These are phyloP conservation scores for Nakazawaea pomicola DNA, from an alignment of 805 yeast species.

Conservation along the genomic window DNA sequence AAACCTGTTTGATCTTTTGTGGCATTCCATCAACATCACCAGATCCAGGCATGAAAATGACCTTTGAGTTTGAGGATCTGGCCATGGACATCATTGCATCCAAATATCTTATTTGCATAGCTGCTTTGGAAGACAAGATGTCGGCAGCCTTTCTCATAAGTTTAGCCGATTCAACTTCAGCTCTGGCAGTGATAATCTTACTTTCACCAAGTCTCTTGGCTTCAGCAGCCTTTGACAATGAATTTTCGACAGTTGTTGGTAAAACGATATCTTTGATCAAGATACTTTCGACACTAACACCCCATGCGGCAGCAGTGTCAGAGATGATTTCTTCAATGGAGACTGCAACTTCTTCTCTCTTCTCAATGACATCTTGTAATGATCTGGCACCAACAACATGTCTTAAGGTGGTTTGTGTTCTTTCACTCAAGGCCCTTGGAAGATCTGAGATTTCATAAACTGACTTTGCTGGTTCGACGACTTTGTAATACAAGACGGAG, in stretches of 20 bases:
- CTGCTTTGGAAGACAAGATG: slow-evolving; percentile 66
- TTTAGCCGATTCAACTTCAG: slow-evolving; percentile 72
- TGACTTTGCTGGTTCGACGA: slow-evolving; percentile 65
- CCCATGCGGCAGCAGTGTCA: slow-evolving; percentile 64
- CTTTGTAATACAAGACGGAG: slow-evolving; percentile 63
- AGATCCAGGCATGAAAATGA: slow-evolving; percentile 65
- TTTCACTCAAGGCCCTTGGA: slow-evolving; percentile 51
- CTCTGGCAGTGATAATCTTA: slow-evolving; percentile 68
- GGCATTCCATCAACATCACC: slow-evolving; percentile 28
- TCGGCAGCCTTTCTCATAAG: slow-evolving; percentile 78
- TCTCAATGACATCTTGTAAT: slow-evolving; percentile 68
- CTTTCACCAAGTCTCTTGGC: slow-evolving; percentile 73
- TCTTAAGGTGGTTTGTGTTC: slow-evolving; percentile 70
- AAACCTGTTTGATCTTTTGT: not conserved
- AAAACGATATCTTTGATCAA: slow-evolving; percentile 61
- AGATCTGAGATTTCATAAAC: slow-evolving; percentile 51
- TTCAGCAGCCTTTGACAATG: slow-evolving; percentile 71
- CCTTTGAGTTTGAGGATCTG: slow-evolving; percentile 54
- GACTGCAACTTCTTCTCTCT: slow-evolving; percentile 65
- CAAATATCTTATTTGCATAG: slow-evolving; percentile 73
- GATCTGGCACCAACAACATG: slow-evolving; percentile 64
- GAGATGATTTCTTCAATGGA: slow-evolving; percentile 57
- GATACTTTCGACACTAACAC: slow-evolving; percentile 62
- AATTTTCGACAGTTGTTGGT: slow-evolving; percentile 48
- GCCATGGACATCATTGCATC: slow-evolving; percentile 81